These are phyloP conservation scores for Penicillium sp. DNA, from an alignment of 2,329 filamentous ascomycete genomes.

Conservation along the genomic window DNA sequence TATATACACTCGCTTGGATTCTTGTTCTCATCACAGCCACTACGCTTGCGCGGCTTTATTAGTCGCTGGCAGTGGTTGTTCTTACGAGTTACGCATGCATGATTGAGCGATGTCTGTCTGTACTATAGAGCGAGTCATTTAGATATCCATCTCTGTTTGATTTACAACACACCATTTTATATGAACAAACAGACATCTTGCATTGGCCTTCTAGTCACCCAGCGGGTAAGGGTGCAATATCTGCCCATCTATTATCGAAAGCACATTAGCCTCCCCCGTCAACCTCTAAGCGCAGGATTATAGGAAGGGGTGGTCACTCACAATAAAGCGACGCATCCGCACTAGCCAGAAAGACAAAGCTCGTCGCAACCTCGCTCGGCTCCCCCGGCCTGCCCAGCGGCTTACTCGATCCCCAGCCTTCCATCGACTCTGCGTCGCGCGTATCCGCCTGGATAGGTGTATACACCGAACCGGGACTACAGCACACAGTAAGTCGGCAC, in stretches of 20 bases:
- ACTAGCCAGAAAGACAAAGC: conserved; percentile 46
- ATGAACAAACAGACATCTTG: neutral
- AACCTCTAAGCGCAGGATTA: neutral
- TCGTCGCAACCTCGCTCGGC: conserved; percentile 47
- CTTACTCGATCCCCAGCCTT: conserved; percentile 34
- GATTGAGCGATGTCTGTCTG: neutral
- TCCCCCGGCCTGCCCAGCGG: conserved; percentile 42
- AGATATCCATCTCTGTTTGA: neutral
- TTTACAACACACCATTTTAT: no score
- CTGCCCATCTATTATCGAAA: conserved; percentile 36
- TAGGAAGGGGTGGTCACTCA: conserved; percentile 25
- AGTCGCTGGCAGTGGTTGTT: neutral
- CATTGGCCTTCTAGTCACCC: conserved; percentile 31
- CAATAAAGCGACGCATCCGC: conserved; percentile 41
- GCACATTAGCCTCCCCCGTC: neutral
- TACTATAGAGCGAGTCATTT: neutral
- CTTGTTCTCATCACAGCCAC: conserved; percentile 8
- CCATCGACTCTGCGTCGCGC: conserved; percentile 41
- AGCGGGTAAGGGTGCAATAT: conserved; percentile 41
- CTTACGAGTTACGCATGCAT: neutral
- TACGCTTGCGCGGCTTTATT: neutral
- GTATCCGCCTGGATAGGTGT: conserved; percentile 44
- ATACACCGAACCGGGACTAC: conserved; percentile 40
- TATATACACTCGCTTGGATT: conserved; percentile 8
- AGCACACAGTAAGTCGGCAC: neutral